Evolutionary conservation across 1,284 basidiomycete genomes (phyloP), one percentile per base, ranked within the genome.

Genomic region (Cerioporus squamosus): DNA sequence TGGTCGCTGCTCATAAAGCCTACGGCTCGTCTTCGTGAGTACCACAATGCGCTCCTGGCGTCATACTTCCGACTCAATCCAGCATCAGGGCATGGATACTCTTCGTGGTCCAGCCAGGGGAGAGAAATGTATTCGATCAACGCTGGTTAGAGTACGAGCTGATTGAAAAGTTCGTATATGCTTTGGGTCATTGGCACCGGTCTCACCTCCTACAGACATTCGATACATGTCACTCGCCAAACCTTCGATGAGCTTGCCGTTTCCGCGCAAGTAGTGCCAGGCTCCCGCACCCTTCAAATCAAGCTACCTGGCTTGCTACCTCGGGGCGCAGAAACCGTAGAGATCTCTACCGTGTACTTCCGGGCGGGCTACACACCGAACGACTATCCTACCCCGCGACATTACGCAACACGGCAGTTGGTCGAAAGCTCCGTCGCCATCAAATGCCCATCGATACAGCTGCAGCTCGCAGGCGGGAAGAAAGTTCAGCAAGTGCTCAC

Each of bases 111-210:
- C 96, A 97, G 70, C 83, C 87, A 8, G 84, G 86, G 24, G 97
- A 99, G 73, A 82, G 96, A n/a, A 99, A 99, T 71, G 85, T 97
- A 0, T 99, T 98, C 70, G 97, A 99, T 71, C 97, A 99, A 73
- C 83, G 90, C 5, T 87, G 85, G 75, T 75, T 99, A 15, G 94
- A 98, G 74, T 97, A 94, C 65, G 87, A 93, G 62, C 79, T 98
- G 0, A 73, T 94, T 0, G 86, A 94, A 66, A 81, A 74, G 90
- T 93, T 70, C 49, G 80, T 73, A 20, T 15, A 3, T n/a, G 12
- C n/a, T 18, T 10, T 18, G 5, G n/a, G n/a, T 42, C 8, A 36
- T 17, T 36, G 42, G 20, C n/a, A 3, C n/a, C 17, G 3, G 24
- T 5, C 23, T n/a, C 24, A 23, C 12, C 15, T 20, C 44, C 15